Evolutionary conservation across 306 rosid genomes (phyloP).

Genomic region (Pyrus betulifolia): DNA sequence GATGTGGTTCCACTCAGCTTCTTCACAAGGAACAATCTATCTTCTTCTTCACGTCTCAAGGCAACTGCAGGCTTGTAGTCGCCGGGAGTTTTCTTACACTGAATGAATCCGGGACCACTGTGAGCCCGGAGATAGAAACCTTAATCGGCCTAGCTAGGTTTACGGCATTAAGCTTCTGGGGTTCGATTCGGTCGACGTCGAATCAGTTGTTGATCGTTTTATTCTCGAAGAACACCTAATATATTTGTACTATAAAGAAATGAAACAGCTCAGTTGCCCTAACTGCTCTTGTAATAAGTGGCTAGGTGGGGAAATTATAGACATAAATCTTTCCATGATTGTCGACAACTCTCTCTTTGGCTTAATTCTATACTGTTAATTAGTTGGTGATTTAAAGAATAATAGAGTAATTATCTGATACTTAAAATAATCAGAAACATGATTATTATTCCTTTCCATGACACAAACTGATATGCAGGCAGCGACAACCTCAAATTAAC

Average conservation of each 20-base stretch:
- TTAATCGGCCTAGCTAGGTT: background rate
- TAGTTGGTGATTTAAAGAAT: background rate
- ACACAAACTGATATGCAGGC: background rate
- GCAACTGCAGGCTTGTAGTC: no score
- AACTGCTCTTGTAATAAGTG: background rate
- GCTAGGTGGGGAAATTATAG: background rate
- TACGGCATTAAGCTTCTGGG: conserved; percentile 1
- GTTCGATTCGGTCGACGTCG: background rate
- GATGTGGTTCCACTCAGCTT: no score
- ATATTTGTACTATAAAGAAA: background rate
- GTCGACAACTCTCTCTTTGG: background rate
- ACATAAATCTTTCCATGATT: background rate
- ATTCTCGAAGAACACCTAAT: background rate
- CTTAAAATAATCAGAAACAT: background rate
- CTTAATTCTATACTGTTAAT: background rate
- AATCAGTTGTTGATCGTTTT: background rate
- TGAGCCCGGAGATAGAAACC: background rate
- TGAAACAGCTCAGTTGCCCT: background rate
- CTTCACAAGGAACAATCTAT: no score
- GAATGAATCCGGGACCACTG: no score
- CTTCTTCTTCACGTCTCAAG: no score
- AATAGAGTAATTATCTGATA: background rate
- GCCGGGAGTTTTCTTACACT: no score
- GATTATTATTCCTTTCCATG: background rate
- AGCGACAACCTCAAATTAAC: background rate